Conservation (phyloP, 805 yeast genomes). For the Hanseniaspora jakobsenii region DNA sequence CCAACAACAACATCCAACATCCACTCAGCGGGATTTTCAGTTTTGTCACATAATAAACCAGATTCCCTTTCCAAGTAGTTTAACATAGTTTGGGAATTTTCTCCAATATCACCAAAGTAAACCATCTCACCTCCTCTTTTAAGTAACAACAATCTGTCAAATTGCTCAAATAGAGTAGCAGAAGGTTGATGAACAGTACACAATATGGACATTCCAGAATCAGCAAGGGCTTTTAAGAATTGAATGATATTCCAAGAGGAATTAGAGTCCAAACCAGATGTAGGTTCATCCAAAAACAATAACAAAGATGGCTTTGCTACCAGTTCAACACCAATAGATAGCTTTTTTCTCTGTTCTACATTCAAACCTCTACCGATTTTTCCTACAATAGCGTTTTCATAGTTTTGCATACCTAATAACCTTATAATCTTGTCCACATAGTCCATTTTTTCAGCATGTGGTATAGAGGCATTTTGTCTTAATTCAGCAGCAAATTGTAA, state of each 20-base stretch:
- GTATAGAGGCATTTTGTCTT: conserved; percentile 50
- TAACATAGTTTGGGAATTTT: conserved; percentile 44
- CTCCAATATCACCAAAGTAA: conserved; percentile 71
- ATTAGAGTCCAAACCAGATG: conserved; percentile 58
- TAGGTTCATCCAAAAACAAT: conserved; percentile 59
- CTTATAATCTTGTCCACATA: conserved; percentile 61
- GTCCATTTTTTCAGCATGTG: conserved; percentile 46
- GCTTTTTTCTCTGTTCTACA: conserved; percentile 56
- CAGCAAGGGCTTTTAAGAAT: conserved; percentile 53
- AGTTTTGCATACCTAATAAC: conserved; percentile 53
- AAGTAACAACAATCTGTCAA: conserved; percentile 54
- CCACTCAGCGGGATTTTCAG: conserved; percentile 68
- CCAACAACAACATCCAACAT: conserved; percentile 31
- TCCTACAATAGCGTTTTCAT: conserved; percentile 70
- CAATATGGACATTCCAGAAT: conserved; percentile 61
- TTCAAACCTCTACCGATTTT: conserved; percentile 60
- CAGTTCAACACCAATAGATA: conserved; percentile 60
- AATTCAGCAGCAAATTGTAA: conserved; percentile 57
- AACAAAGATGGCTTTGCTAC: conserved; percentile 57
- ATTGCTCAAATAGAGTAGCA: conserved; percentile 53
- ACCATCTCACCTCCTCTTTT: conserved; percentile 71
- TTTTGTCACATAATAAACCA: conserved; percentile 48
- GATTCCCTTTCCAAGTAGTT: conserved; percentile 61
- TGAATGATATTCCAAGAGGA: conserved; percentile 60
- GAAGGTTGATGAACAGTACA: conserved; percentile 75